A percentile compares a stretch with the other conserved stretches of the same genome.
Conservation (phyloP, 2,329 filamentous ascomycete species). For the Arthroderma sp. region DNA sequence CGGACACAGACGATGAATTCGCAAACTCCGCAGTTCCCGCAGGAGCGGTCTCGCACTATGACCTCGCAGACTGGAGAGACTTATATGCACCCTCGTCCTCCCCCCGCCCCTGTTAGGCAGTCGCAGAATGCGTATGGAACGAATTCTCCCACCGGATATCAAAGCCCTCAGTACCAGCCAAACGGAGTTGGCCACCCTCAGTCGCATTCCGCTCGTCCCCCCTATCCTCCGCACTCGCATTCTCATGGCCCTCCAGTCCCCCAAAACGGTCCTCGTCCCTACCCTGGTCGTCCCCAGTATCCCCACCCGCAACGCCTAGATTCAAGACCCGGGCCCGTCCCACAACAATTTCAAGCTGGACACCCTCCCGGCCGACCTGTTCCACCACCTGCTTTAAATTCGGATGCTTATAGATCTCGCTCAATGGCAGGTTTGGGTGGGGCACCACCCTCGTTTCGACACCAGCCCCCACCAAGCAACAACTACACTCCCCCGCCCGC, state of each 20-base stretch:
- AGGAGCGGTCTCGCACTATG: constrained; percentile 70
- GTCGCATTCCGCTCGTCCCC: constrained; percentile 14
- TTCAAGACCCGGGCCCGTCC: constrained; percentile 38
- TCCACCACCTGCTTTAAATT: constrained; percentile 61
- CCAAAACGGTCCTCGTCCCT: constrained; percentile 48
- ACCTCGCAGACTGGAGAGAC: constrained; percentile 39
- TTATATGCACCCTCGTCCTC: constrained; percentile 26
- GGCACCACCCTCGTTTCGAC: constrained; percentile 45
- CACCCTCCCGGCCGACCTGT: constrained; percentile 44
- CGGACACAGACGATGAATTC: constrained; percentile 94
- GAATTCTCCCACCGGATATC: constrained; percentile 27
- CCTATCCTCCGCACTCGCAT: constrained; percentile 7
- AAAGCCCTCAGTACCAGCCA: constrained; percentile 23
- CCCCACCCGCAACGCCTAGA: constrained; percentile 60
- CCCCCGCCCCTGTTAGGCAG: constrained; percentile 28
- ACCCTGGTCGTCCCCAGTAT: constrained; percentile 55
- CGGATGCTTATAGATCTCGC: constrained; percentile 80
- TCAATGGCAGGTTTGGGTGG: constrained; percentile 69
- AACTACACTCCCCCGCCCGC: constrained; percentile 54
- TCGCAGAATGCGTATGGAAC: constrained; percentile 32
- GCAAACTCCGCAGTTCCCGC: constrained; percentile 48
- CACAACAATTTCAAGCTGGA: constrained; percentile 44
- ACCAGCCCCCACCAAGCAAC: constrained; percentile 47
- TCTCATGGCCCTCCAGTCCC: constrained; percentile 36
- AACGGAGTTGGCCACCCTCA: constrained; percentile 14